phyloP scores from a whole-genome alignment of 331 rosid genomes.

The Arachis monticola region DNA sequence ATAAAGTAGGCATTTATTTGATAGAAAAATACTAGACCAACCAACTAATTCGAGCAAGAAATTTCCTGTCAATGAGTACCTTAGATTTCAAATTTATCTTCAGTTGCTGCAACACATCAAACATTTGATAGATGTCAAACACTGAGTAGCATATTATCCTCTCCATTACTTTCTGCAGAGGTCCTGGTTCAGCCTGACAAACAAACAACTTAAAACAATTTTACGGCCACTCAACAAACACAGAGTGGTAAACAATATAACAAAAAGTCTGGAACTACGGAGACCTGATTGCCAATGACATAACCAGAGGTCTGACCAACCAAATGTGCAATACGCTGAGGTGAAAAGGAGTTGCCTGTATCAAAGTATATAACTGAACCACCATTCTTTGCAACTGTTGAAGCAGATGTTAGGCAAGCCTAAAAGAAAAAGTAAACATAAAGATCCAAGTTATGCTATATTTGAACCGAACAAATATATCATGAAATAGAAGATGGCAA shows the following conservation, averaged over 20 bases:
- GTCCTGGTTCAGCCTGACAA: constrained; percentile 51
- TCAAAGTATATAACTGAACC: constrained; percentile 72
- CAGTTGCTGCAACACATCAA: constrained; percentile 72
- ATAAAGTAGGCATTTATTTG: constrained; percentile 34
- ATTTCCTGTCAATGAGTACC: constrained; percentile 53
- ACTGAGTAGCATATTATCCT: constrained; percentile 73
- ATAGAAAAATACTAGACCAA: constrained; percentile 24
- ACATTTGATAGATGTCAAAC: constrained; percentile 77
- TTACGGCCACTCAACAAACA: constrained; percentile 15
- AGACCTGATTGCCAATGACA: constrained; percentile 53
- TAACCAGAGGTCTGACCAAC: constrained; percentile 46
- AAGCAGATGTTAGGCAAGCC: constrained; percentile 80
- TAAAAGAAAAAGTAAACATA: constrained; percentile 36
- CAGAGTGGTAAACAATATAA: constrained; percentile 27
- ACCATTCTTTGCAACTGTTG: constrained; percentile 63
- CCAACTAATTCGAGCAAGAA: constrained; percentile 22
- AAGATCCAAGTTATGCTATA: constrained; percentile 17
- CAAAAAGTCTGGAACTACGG: constrained; percentile 19
- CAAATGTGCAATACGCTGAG: constrained; percentile 69
- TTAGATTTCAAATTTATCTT: constrained; percentile 60
- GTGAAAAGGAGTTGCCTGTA: constrained; percentile 83
- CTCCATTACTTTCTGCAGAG: constrained; percentile 63
- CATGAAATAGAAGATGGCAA: constrained; percentile 27
- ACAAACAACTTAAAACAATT: constrained; percentile 31
- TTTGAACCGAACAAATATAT: constrained; percentile 21